Evolutionary conservation across 2,329 filamentous ascomycete species (phyloP).

Genomic region (Stachybotrys elegans): DNA sequence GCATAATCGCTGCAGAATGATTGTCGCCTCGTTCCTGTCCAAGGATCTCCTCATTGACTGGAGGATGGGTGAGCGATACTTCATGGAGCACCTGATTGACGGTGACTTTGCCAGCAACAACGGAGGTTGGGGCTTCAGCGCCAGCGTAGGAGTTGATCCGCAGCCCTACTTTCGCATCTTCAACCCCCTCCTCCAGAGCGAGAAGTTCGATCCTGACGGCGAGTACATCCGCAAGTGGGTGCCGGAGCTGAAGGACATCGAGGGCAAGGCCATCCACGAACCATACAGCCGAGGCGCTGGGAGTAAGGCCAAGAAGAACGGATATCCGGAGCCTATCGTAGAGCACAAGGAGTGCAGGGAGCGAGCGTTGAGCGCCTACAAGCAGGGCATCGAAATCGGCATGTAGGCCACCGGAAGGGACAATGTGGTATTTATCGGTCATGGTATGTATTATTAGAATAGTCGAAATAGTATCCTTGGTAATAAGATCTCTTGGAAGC

Average conservation of each 20-base stretch:
- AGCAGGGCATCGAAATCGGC: conserved; percentile 37
- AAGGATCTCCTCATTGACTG: conserved; percentile 82
- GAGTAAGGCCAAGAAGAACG: conserved; percentile 54
- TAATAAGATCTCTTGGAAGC: no score
- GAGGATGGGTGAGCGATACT: conserved; percentile 75
- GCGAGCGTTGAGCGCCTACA: conserved; percentile 65
- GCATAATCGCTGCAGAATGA: conserved; percentile 84
- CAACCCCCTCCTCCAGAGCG: conserved; percentile 77
- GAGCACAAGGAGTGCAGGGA: conserved; percentile 66
- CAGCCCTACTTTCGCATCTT: conserved; percentile 91
- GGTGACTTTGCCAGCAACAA: conserved; percentile 79
- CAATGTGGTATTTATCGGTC: conserved; percentile 6
- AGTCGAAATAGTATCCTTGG: no score
- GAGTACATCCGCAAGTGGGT: conserved; percentile 82
- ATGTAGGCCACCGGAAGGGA: conserved; percentile 15
- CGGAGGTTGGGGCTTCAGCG: conserved; percentile 52
- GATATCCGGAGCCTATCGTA: conserved; percentile 73
- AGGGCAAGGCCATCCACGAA: conserved; percentile 71
- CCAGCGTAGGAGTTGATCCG: conserved; percentile 71
- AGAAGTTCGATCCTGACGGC: conserved; percentile 77
- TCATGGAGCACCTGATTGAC: conserved; percentile 77
- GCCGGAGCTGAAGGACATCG: conserved; percentile 61
- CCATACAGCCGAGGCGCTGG: conserved; percentile 65
- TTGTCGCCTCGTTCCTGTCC: conserved; percentile 72
- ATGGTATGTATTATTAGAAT: neutral